Percentiles rank a stretch among this genome's conserved stretches.
Conservation (phyloP, 495 filamentous ascomycete species). For the Hyaloscypha finlandica region DNA sequence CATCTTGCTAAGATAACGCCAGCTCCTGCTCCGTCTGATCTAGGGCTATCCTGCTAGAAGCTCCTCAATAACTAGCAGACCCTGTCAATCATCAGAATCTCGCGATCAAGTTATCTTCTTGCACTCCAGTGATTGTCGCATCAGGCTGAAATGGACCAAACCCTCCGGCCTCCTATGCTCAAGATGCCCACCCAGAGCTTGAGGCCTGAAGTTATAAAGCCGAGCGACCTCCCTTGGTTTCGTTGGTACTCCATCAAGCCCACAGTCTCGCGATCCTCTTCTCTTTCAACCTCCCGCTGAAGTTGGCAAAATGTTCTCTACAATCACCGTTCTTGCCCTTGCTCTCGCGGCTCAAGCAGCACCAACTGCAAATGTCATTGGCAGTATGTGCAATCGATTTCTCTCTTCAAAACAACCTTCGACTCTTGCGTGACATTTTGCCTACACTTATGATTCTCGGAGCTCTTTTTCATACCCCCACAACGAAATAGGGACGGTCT, state of each 20-base stretch:
- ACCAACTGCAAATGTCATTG: conserved; percentile 10
- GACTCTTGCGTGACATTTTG: no score
- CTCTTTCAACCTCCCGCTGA: conserved; percentile 5
- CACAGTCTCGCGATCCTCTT: neutral
- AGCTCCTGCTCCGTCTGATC: conserved; percentile 25
- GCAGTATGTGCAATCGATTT: no score
- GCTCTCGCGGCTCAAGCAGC: conserved; percentile 25
- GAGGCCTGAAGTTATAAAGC: conserved; percentile 19
- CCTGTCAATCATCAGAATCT: conserved; percentile 15
- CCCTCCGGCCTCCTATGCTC: neutral
- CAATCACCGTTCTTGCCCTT: conserved; percentile 23
- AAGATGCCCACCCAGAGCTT: neutral
- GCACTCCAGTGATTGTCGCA: neutral
- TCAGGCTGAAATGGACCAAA: neutral
- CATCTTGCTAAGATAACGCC: conserved; percentile 6
- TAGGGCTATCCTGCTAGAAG: conserved; percentile 2
- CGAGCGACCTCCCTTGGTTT: neutral
- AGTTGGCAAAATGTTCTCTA: conserved; percentile 26
- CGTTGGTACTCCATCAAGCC: conserved; percentile 12
- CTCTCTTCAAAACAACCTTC: no score
- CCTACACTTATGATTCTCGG: no score
- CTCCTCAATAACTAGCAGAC: neutral
- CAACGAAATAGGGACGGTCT: no score
- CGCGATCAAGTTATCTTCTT: conserved; percentile 8
- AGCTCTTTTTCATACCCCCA: no score